These are phyloP conservation scores for Turritis glabra DNA, from an alignment of 345 rosid species.

Conservation along the genomic window DNA sequence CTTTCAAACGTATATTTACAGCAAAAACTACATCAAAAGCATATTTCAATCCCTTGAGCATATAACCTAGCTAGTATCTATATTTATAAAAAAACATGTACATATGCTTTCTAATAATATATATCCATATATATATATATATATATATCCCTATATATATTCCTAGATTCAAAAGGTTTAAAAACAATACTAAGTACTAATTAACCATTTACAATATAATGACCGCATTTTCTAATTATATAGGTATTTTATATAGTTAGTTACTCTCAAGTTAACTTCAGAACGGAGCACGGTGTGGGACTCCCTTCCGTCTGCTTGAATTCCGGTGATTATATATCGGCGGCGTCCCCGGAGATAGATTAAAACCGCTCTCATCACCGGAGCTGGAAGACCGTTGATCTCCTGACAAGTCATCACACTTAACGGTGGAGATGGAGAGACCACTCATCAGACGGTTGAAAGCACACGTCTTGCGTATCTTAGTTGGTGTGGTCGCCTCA, in stretches of 20 bases:
- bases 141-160: neutral
- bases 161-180: neutral
- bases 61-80: neutral
- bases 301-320: slow-evolving; percentile 77
- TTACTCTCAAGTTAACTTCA: slow-evolving; percentile 6
- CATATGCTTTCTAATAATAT: too few species aligned
- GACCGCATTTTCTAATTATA: neutral
- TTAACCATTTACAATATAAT: slow-evolving; percentile 6
- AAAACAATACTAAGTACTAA: neutral
- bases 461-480: slow-evolving; percentile 55
- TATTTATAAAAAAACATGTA: too few species aligned
- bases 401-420: slow-evolving; percentile 29
- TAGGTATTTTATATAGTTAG: slow-evolving; percentile 9
- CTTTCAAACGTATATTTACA: neutral
- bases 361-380: slow-evolving; percentile 57
- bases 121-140: too few species aligned
- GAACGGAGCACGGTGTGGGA: slow-evolving; percentile 85
- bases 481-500: slow-evolving; percentile 68
- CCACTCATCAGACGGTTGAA: slow-evolving; percentile 69
- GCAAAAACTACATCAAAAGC: neutral
- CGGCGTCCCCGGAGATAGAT: slow-evolving; percentile 60
- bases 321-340: slow-evolving; percentile 63
- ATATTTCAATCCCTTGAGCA: neutral
- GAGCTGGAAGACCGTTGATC: slow-evolving; percentile 55
- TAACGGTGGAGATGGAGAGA: slow-evolving; percentile 47